These are phyloP conservation scores for Onygenales sp. DNA, from an alignment of 2,329 filamentous ascomycete species.

Conservation along the genomic window DNA sequence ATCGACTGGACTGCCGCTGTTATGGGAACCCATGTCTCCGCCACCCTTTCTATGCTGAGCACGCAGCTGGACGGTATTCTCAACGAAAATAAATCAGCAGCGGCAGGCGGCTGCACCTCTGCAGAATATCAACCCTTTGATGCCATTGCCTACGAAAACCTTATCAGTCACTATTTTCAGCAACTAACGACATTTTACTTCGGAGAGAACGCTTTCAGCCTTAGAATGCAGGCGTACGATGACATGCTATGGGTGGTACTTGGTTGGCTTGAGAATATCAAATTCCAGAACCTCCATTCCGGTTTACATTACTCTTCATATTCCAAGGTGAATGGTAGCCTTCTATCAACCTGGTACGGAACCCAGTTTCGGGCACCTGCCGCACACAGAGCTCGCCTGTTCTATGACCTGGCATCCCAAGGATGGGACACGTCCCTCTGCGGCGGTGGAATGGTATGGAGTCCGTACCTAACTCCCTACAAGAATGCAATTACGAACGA, in stretches of 20 bases:
- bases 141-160: constrained; percentile 55
- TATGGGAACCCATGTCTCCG: constrained; percentile 67
- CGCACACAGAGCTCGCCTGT: constrained; percentile 71
- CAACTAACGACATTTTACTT: constrained; percentile 74
- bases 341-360: constrained; percentile 56
- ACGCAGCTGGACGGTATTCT: constrained; percentile 36
- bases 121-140: constrained; percentile 18
- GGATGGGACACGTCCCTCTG: constrained; percentile 81
- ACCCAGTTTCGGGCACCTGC: constrained; percentile 65
- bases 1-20: constrained; percentile 96
- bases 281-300: constrained; percentile 65
- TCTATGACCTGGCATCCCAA: constrained; percentile 68
- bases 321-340: constrained; percentile 13
- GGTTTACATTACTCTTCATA: constrained; percentile 45
- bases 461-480: constrained; percentile 67
- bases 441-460: constrained; percentile 86
- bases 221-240: constrained; percentile 75
- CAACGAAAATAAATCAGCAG: constrained; percentile 19
- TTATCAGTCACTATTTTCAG: constrained; percentile 73
- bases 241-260: constrained; percentile 95
- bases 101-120: constrained; percentile 3
- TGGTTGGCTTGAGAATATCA: constrained; percentile 75
- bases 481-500: constrained; percentile 97
- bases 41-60: constrained; percentile 62
- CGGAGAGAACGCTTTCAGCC: constrained; percentile 66